These are phyloP conservation scores for Mucor saturninus DNA, from an alignment of 371 early-diverging fungal genomes.

Conservation along the genomic window DNA sequence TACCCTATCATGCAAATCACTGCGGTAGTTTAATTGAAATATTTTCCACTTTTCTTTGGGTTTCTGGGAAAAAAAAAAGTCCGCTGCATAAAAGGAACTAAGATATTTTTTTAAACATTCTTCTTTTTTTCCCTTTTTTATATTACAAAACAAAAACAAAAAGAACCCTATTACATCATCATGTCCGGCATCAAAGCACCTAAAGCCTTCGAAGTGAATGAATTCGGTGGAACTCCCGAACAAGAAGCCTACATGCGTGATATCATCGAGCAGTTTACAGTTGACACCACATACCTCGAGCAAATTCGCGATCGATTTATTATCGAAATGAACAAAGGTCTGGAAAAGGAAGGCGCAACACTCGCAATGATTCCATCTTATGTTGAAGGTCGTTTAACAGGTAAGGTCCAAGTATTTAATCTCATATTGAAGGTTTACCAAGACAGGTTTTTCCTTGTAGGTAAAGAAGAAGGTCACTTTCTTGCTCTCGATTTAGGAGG, in stretches of 20 bases:
- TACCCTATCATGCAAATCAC: slow-evolving; percentile 20
- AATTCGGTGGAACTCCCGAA: slow-evolving; percentile 49
- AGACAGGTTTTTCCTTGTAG: slow-evolving; percentile 1
- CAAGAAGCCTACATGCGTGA: slow-evolving; percentile 53
- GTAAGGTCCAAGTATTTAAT: slow-evolving; percentile 20
- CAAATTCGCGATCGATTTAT: slow-evolving; percentile 72
- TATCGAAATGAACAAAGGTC: slow-evolving; percentile 76
- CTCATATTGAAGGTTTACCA: not conserved
- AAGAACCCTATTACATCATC: not conserved
- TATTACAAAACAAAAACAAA: slow-evolving; percentile 3
- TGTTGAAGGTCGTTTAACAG: slow-evolving; percentile 62
- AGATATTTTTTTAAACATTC: not conserved
- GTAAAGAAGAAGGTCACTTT: slow-evolving; percentile 79
- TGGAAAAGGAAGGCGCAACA: slow-evolving; percentile 63
- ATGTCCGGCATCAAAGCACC: slow-evolving; percentile 24
- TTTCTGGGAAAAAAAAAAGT: slow-evolving; percentile 49
- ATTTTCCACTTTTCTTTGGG: slow-evolving; percentile 3
- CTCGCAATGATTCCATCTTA: slow-evolving; percentile 84
- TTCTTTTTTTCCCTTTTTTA: slow-evolving; percentile 12
- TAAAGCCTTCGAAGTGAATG: slow-evolving; percentile 27
- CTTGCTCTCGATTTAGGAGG: slow-evolving; percentile 96
- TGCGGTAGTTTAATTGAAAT: slow-evolving; percentile 15
- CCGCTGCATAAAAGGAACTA: slow-evolving; percentile 25
- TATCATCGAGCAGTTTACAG: slow-evolving; percentile 62
- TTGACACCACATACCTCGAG: slow-evolving; percentile 61